Conservation (phyloP, 805 yeast species). For the Monosporozyma siamensis region DNA sequence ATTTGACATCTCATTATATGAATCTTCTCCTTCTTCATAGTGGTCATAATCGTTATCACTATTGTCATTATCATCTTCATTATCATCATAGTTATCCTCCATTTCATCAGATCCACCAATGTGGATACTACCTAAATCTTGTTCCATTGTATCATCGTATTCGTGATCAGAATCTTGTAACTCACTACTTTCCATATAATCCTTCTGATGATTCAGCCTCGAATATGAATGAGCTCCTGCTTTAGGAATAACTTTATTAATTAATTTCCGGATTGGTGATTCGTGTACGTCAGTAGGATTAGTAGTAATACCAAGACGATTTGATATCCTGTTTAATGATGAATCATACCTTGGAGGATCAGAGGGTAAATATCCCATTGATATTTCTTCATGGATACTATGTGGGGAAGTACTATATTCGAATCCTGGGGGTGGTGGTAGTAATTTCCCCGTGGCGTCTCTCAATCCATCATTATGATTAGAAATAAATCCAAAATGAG, state of each 20-base stretch:
- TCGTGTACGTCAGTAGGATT: neutral
- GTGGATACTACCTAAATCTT: too few relatives aligned
- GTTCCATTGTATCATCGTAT: neutral
- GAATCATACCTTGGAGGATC: conserved; percentile 33
- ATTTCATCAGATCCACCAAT: neutral
- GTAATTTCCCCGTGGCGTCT: conserved; percentile 21
- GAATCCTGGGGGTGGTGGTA: conserved; percentile 33
- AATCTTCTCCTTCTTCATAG: conserved; percentile 2
- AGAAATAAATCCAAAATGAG: neutral
- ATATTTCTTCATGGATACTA: conserved; percentile 24
- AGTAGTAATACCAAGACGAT: neutral
- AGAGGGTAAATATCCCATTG: conserved; percentile 28
- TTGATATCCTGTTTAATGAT: conserved; percentile 9
- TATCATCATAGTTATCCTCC: conserved; percentile 12
- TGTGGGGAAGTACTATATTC: conserved; percentile 26
- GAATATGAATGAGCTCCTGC: conserved; percentile 1
- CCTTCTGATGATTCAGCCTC: conserved; percentile 2
- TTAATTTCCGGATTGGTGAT: conserved; percentile 1
- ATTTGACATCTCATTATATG: conserved; percentile 5
- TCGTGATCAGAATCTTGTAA: conserved; percentile 1
- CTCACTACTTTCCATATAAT: conserved; percentile 4
- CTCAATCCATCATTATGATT: conserved; percentile 5
- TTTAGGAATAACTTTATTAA: conserved; percentile 5
- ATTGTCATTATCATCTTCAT: conserved; percentile 9
- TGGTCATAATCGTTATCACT: conserved; percentile 1